These are phyloP conservation scores for Juncus effusus DNA, from an alignment of 176 grass and related monocot species.

Conservation along the genomic window DNA sequence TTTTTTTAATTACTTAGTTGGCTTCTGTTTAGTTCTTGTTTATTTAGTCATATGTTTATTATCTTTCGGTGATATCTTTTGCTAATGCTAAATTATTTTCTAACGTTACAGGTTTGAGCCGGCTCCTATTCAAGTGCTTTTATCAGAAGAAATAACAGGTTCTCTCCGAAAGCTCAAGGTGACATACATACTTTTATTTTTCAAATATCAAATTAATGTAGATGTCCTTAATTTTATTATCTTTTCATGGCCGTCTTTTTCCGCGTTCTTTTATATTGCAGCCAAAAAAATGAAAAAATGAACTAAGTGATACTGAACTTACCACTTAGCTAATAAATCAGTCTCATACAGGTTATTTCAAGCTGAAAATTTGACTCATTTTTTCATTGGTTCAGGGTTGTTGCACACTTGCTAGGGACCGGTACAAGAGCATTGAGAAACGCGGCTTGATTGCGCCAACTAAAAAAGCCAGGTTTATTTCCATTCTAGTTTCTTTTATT, in stretches of 20 bases:
- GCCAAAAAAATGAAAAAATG: not conserved
- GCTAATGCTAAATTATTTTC: constrained; percentile 16
- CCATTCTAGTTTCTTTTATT: not conserved
- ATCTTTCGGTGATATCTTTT: not conserved
- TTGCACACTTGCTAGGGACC: constrained; percentile 44
- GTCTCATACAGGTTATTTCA: not conserved
- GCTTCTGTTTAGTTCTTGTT: not conserved
- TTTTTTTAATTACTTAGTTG: constrained; percentile 3
- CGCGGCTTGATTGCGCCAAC: constrained; percentile 35
- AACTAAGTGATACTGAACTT: not conserved
- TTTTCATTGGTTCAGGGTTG: constrained; percentile 31
- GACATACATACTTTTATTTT: not conserved
- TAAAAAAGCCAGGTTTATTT: constrained; percentile 25
- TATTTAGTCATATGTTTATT: constrained; percentile 2
- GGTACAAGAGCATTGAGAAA: constrained; percentile 50
- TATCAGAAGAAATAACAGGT: constrained; percentile 94
- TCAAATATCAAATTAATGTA: not conserved
- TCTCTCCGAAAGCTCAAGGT: constrained; percentile 97
- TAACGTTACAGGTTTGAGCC: constrained; percentile 68
- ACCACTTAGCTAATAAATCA: not conserved
- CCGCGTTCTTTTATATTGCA: not conserved
- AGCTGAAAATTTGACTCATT: not conserved
- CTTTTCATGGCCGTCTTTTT: not conserved
- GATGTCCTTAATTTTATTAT: not conserved
- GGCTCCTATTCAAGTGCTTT: constrained; percentile 85